A percentile compares a stretch with the other conserved stretches of the same genome.
phyloP scores from a whole-genome alignment of 1,139 yeast genomes.

The Hyphopichia khmerensis region DNA sequence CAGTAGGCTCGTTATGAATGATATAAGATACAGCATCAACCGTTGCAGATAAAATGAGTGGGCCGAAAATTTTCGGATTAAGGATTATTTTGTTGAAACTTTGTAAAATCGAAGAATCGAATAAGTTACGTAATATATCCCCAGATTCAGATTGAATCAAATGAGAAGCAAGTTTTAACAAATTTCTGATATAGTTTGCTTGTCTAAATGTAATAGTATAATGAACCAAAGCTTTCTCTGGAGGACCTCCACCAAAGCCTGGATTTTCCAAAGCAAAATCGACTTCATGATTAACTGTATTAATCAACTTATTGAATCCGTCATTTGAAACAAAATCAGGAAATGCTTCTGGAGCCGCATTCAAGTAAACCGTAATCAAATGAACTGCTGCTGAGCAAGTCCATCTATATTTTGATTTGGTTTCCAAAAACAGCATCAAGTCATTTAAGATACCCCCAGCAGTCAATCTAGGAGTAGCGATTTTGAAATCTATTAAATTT shows the following conservation, averaged over 20 bases:
- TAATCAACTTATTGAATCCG: conserved; percentile 66
- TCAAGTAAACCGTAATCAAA: conserved; percentile 55
- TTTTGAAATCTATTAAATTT: conserved; percentile 54
- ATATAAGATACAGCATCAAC: conserved; percentile 69
- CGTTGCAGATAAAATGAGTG: conserved; percentile 61
- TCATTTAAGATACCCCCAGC: conserved; percentile 74
- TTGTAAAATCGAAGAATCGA: conserved; percentile 74
- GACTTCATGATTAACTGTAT: conserved; percentile 66
- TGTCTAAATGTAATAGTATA: conserved; percentile 65
- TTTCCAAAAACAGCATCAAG: conserved; percentile 59
- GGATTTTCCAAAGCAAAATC: conserved; percentile 60
- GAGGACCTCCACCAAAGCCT: conserved; percentile 50
- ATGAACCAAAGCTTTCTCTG: conserved; percentile 52
- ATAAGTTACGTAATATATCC: conserved; percentile 78
- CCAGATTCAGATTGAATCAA: conserved; percentile 74
- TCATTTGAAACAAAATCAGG: conserved; percentile 61
- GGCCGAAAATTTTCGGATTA: conserved; percentile 68
- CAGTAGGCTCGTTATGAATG: conserved; percentile 90
- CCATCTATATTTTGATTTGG: conserved; percentile 52
- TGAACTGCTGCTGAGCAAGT: conserved; percentile 68
- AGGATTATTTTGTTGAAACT: conserved; percentile 59
- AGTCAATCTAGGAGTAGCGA: conserved; percentile 44
- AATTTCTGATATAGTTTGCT: conserved; percentile 54
- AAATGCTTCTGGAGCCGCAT: conserved; percentile 45
- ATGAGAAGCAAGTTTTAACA: conserved; percentile 62